Conservation (phyloP, 2,329 filamentous ascomycete genomes). For the Gnomoniopsis smithogilvyi region DNA sequence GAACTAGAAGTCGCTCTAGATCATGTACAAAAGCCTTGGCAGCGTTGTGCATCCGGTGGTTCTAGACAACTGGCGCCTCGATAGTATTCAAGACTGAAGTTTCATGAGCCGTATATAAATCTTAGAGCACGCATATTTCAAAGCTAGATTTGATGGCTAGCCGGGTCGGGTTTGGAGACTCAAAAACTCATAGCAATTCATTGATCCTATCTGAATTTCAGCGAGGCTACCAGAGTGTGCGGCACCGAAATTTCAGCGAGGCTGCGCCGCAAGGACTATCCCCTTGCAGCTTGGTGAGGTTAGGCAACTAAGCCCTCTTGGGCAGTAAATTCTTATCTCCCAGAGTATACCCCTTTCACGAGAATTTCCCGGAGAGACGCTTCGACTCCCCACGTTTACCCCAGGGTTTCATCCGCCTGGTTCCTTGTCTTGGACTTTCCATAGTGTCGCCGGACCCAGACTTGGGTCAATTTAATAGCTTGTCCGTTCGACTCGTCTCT, state of each 20-base stretch:
- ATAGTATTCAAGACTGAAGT: no score
- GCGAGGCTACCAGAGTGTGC: background rate
- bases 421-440: background rate
- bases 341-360: conserved; percentile 10
- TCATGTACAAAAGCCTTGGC: no score
- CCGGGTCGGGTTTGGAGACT: no score
- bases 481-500: background rate
- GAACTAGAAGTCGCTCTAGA: no score
- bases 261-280: background rate
- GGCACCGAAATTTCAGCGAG: conserved; percentile 15
- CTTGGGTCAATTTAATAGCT: background rate
- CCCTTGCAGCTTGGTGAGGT: background rate
- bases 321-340: conserved; percentile 17
- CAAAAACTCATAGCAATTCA: background rate
- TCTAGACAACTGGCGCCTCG: no score
- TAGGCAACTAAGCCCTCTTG: conserved; percentile 9
- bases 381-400: conserved; percentile 15
- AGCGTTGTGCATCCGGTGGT: no score
- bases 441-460: background rate
- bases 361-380: conserved; percentile 12
- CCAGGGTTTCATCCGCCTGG: conserved; percentile 2
- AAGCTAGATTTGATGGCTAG: no score
- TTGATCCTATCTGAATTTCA: conserved; percentile 5
- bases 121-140: no score
- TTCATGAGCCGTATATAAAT: no score